phyloP scores from a whole-genome alignment of 2,329 filamentous ascomycete species.

The Colletotrichum falcatum region DNA sequence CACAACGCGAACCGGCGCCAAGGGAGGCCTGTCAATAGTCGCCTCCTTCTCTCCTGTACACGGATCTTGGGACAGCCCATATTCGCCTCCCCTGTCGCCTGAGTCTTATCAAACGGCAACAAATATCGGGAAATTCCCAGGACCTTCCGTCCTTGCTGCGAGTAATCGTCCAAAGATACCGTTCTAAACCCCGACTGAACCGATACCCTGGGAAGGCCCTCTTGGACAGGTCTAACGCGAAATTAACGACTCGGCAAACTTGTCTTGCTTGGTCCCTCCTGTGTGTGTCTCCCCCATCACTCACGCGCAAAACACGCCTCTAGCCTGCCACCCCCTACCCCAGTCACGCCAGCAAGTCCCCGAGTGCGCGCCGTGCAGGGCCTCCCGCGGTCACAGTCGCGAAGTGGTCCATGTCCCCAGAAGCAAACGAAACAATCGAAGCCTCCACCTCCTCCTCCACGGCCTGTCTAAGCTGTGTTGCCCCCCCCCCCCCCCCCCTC shows the following conservation, averaged over 20 bases:
- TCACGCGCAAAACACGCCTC: conserved; percentile 30
- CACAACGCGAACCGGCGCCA: conserved; percentile 8
- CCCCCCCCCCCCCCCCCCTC: conserved; percentile 36
- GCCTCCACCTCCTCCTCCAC: conserved; percentile 32
- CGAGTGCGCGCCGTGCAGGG: conserved; percentile 39
- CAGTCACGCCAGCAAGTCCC: conserved; percentile 38
- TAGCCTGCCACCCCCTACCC: conserved; percentile 19
- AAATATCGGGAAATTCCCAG: not conserved
- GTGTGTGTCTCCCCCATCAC: conserved; percentile 1
- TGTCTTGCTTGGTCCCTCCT: conserved; percentile 32
- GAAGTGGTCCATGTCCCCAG: conserved; percentile 30
- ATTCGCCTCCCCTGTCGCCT: not conserved
- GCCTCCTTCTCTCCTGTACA: conserved; percentile 1
- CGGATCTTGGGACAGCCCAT: conserved; percentile 7
- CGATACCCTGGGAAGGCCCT: conserved; percentile 22
- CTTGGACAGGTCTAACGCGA: conserved; percentile 34
- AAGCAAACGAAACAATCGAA: conserved; percentile 38
- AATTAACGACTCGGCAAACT: conserved; percentile 35
- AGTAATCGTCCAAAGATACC: conserved; percentile 19
- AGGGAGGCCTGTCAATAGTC: conserved; percentile 13
- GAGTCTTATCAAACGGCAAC: conserved; percentile 2
- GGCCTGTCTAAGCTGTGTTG: conserved; percentile 35
- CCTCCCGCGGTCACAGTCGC: conserved; percentile 33
- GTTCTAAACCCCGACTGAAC: conserved; percentile 6
- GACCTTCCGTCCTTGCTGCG: conserved; percentile 18